phyloP scores from a whole-genome alignment of 768 basidiomycete genomes.

The Lyophyllum semitale region DNA sequence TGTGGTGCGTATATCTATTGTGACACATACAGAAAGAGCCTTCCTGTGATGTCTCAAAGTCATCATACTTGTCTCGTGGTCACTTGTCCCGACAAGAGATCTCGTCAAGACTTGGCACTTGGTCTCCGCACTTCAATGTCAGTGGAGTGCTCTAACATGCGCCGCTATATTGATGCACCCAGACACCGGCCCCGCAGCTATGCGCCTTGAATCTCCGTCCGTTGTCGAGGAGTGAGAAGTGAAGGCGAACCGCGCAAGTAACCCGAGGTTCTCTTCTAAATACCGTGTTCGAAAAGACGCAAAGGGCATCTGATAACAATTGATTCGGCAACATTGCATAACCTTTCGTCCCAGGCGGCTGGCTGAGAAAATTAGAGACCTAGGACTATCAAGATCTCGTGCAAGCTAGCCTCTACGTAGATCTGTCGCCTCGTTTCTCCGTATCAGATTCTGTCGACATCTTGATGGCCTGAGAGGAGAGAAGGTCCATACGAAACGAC shows the following conservation, averaged over 20 bases:
- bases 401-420: background rate
- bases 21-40: no score
- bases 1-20: background rate
- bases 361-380: background rate
- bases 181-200: background rate
- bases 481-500: background rate
- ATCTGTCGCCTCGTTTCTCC: background rate
- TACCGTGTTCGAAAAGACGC: background rate
- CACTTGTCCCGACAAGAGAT: background rate
- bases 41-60: background rate
- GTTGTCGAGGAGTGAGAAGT: background rate
- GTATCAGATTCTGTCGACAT: conserved; percentile 4
- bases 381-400: background rate
- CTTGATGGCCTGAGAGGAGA: background rate
- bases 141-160: background rate
- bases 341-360: background rate
- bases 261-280: background rate
- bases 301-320: conserved; percentile 7
- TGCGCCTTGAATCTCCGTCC: background rate
- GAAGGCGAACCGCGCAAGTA: background rate
- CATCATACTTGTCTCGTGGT: background rate
- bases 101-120: background rate
- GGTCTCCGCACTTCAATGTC: background rate
- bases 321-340: background rate
- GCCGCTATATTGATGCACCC: background rate